Evolutionary conservation across 192 early-diverging fungal species (phyloP).

Genomic region (Coemansia sp.): DNA sequence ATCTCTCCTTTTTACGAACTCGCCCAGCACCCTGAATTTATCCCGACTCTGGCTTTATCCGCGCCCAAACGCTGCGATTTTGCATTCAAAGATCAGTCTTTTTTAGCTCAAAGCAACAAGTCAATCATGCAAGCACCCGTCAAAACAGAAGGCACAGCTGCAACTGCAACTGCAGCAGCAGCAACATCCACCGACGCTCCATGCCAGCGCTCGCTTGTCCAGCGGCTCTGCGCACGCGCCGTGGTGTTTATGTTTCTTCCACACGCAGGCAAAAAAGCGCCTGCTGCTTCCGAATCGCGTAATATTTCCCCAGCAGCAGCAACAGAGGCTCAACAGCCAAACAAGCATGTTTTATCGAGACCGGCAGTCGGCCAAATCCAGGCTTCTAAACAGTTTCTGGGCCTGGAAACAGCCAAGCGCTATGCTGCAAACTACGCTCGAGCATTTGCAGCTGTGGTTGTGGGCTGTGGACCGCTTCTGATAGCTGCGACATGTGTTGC

Average conservation of each 20-base stretch:
- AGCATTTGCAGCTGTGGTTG: background rate
- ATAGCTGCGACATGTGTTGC: background rate
- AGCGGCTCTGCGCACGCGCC: constrained; percentile 7
- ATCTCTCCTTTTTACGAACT: too few species aligned
- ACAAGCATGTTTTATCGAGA: background rate
- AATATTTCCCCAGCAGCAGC: background rate
- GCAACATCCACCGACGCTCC: background rate
- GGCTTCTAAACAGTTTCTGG: background rate
- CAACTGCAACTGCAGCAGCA: background rate
- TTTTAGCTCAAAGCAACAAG: too few species aligned
- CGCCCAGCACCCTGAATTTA: too few species aligned
- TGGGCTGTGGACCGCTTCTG: constrained; percentile 2
- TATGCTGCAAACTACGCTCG: constrained; percentile 1
- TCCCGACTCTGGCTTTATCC: too few species aligned
- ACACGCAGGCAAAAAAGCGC: constrained; percentile 5
- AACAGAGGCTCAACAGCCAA: background rate
- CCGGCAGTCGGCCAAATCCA: background rate
- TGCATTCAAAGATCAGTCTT: too few species aligned
- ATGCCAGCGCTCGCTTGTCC: background rate
- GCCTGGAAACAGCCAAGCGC: background rate
- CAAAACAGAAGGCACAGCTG: too few species aligned
- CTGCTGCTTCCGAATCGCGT: background rate
- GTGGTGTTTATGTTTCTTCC: constrained; percentile 18
- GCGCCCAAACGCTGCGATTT: too few species aligned
- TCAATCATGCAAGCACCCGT: too few species aligned